Conservation (phyloP, 352 stramenopile genomes). For the Phytopythium montanum region DNA sequence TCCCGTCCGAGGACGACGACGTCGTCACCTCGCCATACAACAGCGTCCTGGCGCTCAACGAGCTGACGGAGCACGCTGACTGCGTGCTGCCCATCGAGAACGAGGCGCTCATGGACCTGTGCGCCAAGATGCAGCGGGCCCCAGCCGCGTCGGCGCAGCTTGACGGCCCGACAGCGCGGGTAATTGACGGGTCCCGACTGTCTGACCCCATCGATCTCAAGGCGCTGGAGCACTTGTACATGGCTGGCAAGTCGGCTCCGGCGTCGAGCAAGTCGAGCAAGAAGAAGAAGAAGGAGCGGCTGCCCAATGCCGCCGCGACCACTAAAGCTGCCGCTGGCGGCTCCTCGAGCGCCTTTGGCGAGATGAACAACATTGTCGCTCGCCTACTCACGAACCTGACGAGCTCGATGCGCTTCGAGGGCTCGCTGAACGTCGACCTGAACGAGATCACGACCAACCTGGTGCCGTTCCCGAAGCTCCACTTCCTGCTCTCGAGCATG, state of each 20-base stretch:
- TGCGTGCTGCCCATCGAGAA: slow-evolving; percentile 92
- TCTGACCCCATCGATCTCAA: slow-evolving; percentile 45
- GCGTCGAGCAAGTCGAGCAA: slow-evolving; percentile 13
- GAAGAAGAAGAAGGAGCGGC: slow-evolving; percentile 24
- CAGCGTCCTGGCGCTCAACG: slow-evolving; percentile 65
- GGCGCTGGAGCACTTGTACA: slow-evolving; percentile 49
- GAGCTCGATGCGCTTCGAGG: slow-evolving; percentile 98
- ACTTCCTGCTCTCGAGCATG: slow-evolving; percentile 95
- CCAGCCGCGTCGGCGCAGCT: slow-evolving; percentile 10
- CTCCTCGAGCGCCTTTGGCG: slow-evolving; percentile 89
- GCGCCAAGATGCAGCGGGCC: slow-evolving; percentile 34
- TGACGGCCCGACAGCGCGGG: slow-evolving; percentile 5
- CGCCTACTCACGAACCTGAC: slow-evolving; percentile 98
- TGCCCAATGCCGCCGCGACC: background rate
- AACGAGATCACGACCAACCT: slow-evolving; percentile 99
- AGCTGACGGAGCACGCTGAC: slow-evolving; percentile 87
- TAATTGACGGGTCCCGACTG: slow-evolving; percentile 35
- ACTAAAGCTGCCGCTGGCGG: slow-evolving; percentile 9
- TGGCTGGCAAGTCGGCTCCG: slow-evolving; percentile 19
- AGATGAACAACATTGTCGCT: slow-evolving; percentile 98
- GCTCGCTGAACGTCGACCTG: slow-evolving; percentile 98
- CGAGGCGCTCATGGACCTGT: slow-evolving; percentile 76
- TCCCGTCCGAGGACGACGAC: slow-evolving; percentile 87
- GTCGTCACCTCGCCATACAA: slow-evolving; percentile 94
- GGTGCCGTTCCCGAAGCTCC: slow-evolving; percentile 98